Evolutionary conservation across 306 rosid species (phyloP).

Genomic region (Bauhinia variegata): DNA sequence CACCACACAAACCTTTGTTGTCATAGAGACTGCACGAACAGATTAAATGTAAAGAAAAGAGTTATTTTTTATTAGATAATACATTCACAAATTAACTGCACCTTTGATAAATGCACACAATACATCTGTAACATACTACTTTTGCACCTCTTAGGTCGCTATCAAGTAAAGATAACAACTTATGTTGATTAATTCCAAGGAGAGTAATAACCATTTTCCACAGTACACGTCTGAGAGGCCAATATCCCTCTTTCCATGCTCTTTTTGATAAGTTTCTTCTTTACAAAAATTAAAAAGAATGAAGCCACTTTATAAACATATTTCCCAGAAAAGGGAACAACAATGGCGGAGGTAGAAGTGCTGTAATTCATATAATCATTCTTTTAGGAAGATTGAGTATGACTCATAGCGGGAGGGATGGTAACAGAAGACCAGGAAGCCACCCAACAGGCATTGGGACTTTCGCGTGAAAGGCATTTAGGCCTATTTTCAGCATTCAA

Average conservation of each 20-base stretch:
- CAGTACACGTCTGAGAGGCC: conserved; percentile 13
- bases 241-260: neutral
- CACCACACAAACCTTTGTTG: conserved; percentile 89
- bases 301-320: conserved; percentile 12
- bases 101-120: conserved; percentile 7
- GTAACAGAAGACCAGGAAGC: neutral
- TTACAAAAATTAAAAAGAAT: neutral
- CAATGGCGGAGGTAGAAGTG: conserved; percentile 3
- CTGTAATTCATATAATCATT: conserved; percentile 1
- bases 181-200: conserved; percentile 13
- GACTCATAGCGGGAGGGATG: conserved; percentile 4
- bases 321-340: conserved; percentile 12
- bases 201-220: neutral
- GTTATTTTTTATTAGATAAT: conserved; percentile 8
- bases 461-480: neutral
- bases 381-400: neutral
- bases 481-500: conserved; percentile 28
- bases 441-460: neutral
- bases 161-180: conserved; percentile 6
- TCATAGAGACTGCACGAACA: conserved; percentile 67
- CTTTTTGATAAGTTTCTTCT: too few relatives aligned
- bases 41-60: conserved; percentile 18
- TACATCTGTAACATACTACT: conserved; percentile 20
- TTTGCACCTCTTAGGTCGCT: conserved; percentile 12
- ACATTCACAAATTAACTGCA: conserved; percentile 19